Base-by-base conservation (phyloP, 75 land plant species). In the Selaginella tamariscina region DNA sequence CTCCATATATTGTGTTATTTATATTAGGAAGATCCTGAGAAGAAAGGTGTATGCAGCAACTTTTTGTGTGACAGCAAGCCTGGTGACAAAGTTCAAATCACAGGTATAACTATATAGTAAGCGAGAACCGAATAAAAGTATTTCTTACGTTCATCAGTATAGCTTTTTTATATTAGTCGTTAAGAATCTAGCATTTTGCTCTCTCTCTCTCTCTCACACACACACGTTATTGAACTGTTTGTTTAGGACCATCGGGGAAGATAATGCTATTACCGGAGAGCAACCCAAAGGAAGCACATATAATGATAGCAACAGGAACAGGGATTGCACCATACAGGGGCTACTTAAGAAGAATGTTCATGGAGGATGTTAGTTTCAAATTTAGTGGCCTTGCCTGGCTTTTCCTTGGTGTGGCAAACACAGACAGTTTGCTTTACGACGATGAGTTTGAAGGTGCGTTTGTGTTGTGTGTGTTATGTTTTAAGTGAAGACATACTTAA, bases 321-420 rank as follows among this genome's bases (percentile, higher is more conserved):
- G 62, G 62, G 2, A 23, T 59, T n/a, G 62, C 62, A 23, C 62
- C 62, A 59, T 59, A 8, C 26, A 59, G 62, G 62, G 62, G 62
- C 62, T 59, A 59, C 26, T 59, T 59, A 23, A 5, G 62, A 59
- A 59, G 62, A n/a, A 59, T 59, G 62, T 26, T 59, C 26, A 59
- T 59, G 62, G 62, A 59, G 62, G 62, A 59, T n/a, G 62, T 59
- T 5, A 59, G 27, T n/a, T 59, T 59, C 26, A 59, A 59, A n/a
- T 59, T 59, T n/a, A 23, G 62, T 9, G 62, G 62, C 23, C n/a
- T 59, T 5, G 62, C 62, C 8, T 59, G 62, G 62, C 62, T 59
- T n/a, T 59, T 59, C 62, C 26, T 59, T 2, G 62, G 62, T 9
- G 62, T 59, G 8, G 62, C 62, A 2, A 59, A 59, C 62, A 5